phyloP scores from a whole-genome alignment of 768 basidiomycete species.

The Suillus spraguei region DNA sequence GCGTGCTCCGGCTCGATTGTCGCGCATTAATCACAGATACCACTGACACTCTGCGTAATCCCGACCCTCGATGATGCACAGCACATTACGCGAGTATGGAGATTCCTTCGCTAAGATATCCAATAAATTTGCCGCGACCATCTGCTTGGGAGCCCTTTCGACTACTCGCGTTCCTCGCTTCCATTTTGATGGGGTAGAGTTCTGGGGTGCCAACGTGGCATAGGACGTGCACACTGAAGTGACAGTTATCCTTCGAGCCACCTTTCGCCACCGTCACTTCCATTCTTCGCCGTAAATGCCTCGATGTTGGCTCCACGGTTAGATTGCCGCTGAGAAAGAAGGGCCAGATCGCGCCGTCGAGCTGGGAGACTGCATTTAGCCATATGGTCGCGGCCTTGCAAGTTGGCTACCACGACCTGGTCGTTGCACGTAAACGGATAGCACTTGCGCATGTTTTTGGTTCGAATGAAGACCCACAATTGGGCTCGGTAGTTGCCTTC shows the following conservation, averaged over 20 bases:
- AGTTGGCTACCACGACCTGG: not conserved
- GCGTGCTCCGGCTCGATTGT: not conserved
- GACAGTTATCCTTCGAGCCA: not conserved
- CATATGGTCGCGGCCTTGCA: not conserved
- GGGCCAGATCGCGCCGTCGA: not conserved
- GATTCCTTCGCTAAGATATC: too few relatives aligned
- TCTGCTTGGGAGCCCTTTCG: too few relatives aligned
- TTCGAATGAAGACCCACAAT: not conserved
- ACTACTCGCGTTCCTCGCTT: not conserved
- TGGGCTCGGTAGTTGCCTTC: not conserved
- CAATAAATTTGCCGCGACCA: not conserved
- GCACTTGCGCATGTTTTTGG: not conserved
- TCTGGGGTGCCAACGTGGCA: conserved; percentile 7
- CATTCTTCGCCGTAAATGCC: conserved; percentile 1
- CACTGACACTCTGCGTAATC: not conserved
- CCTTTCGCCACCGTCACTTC: not conserved
- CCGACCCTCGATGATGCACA: not conserved
- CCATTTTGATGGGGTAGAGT: conserved; percentile 1
- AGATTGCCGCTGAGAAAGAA: not conserved
- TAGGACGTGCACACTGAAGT: not conserved
- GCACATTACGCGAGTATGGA: not conserved
- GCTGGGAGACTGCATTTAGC: not conserved
- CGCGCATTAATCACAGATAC: not conserved
- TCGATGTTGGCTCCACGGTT: not conserved
- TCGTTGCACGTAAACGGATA: not conserved